Base-by-base conservation (phyloP, 1,139 yeast species). In the Blastobotrys serpentis region DNA sequence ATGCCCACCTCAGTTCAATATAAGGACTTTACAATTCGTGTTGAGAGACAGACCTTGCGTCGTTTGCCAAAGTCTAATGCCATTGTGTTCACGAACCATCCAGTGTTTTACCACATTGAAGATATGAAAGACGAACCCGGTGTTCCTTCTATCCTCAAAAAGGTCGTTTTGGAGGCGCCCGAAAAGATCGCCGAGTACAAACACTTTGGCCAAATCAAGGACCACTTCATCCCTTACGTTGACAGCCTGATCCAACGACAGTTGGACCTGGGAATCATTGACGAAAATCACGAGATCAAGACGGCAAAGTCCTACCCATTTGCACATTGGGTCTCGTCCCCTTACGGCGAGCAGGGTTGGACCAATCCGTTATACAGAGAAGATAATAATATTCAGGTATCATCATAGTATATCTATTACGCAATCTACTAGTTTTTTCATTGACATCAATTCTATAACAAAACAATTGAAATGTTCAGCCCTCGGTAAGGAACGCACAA, bases 91-190 rank as follows among this genome's bases (percentile, higher is more conserved):
- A 71, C 83, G 39, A 79, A 83, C 61, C 89, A 84, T 61, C 89
- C 89, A 2, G 72, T 82, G 8, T 82, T 79, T 62, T 84, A 84
- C 65, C 74, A 82, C 2, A 72, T 84, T 49, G 88, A 82, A 21
- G 89, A 84, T 60, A 82, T 84, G 88, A 82, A 82, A 61, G 86
- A 84, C 61, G 90, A 84, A 61, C 88, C 89, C 6, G 64, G 79
- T 66, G 72, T 84, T 29, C 89, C 89, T n/a, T 78, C 86, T 0
- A 70, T 83, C 47, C 62, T 83, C 46, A 75, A 76, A 57, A 82
- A 81, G 60, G 79, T 82, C 47, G 67, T 84, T 32, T 77, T 69
- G 54, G 87, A 83, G 62, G 88, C 81, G 0, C 88, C 88, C 3
- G 81, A 78, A 53, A 76, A 75, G 46, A 83, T 84, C 51, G 66